A percentile compares a stretch with the other conserved stretches of the same genome.
Evolutionary conservation across 2,329 filamentous ascomycete species (phyloP).

Genomic region (Alternaria rosae): DNA sequence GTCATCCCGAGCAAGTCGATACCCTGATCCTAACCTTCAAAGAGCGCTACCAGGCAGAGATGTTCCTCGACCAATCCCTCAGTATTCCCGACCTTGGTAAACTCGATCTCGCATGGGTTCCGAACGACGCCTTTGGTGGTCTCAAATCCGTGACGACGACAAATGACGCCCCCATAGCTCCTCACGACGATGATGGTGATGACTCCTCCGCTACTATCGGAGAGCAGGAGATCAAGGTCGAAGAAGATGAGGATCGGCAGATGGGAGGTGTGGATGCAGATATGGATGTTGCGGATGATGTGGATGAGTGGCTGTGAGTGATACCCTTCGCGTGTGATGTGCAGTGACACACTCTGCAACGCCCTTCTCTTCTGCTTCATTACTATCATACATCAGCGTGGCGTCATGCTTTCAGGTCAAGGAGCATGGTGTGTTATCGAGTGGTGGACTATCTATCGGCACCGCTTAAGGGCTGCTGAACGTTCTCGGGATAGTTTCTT

Average conservation of each 20-base stretch:
- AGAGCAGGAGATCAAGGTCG: slow-evolving; percentile 11
- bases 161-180: not conserved
- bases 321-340: not conserved
- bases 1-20: slow-evolving; percentile 49
- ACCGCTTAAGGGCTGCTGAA: not conserved
- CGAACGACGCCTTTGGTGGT: slow-evolving; percentile 35
- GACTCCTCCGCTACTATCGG: slow-evolving; percentile 23
- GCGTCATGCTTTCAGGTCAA: not conserved
- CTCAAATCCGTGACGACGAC: slow-evolving; percentile 13
- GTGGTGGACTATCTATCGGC: no score
- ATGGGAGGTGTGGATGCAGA: slow-evolving; percentile 26
- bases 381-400: not conserved
- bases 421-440: not conserved
- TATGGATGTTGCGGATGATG: slow-evolving; percentile 47
- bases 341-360: not conserved
- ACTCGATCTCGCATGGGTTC: slow-evolving; percentile 72
- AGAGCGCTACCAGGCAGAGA: slow-evolving; percentile 70
- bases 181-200: slow-evolving; percentile 15
- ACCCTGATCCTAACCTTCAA: slow-evolving; percentile 53
- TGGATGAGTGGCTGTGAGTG: slow-evolving; percentile 39
- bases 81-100: slow-evolving; percentile 69
- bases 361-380: not conserved
- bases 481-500: not conserved
- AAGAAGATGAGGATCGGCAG: slow-evolving; percentile 13
- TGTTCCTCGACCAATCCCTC: slow-evolving; percentile 63